Evolutionary conservation across 768 basidiomycete species (phyloP).

Genomic region (Russula sp.): DNA sequence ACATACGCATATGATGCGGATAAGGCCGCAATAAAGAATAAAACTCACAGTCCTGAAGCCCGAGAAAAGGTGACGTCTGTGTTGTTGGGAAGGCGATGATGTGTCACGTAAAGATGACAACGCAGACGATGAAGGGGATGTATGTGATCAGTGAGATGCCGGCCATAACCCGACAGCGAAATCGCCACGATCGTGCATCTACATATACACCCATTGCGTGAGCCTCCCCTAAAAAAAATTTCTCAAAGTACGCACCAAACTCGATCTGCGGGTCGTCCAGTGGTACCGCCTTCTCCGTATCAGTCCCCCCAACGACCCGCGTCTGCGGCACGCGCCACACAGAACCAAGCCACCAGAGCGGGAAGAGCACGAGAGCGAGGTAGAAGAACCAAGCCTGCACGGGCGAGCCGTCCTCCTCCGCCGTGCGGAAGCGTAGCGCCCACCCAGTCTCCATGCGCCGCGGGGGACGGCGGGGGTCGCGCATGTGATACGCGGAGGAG

Average conservation of each 20-base stretch:
- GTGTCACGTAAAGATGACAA: slow-evolving; percentile 51
- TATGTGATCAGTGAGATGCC: slow-evolving; percentile 65
- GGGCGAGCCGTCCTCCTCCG: slow-evolving; percentile 46
- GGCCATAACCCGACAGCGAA: slow-evolving; percentile 69
- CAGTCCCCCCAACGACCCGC: slow-evolving; percentile 50
- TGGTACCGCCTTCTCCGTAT: slow-evolving; percentile 60
- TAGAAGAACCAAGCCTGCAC: slow-evolving; percentile 77
- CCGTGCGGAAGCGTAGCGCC: slow-evolving; percentile 51
- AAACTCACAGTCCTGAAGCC: slow-evolving; percentile 11
- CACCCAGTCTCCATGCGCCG: slow-evolving; percentile 56
- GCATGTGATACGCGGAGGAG: slow-evolving; percentile 68
- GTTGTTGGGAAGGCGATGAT: not conserved
- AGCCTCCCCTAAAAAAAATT: slow-evolving; percentile 3
- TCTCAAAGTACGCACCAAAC: slow-evolving; percentile 44
- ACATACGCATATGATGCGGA: slow-evolving; percentile 1
- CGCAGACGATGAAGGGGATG: slow-evolving; percentile 69
- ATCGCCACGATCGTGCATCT: slow-evolving; percentile 74
- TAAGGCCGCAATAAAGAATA: not conserved
- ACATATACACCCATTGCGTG: slow-evolving; percentile 7
- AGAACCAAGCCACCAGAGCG: slow-evolving; percentile 63
- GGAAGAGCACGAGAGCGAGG: slow-evolving; percentile 53
- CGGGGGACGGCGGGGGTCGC: slow-evolving; percentile 65
- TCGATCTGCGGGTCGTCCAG: slow-evolving; percentile 79
- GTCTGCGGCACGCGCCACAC: slow-evolving; percentile 55
- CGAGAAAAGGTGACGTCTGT: not conserved